Evolutionary conservation across 139 green algal genomes (phyloP).

Genomic region (Nannochloris sp.): DNA sequence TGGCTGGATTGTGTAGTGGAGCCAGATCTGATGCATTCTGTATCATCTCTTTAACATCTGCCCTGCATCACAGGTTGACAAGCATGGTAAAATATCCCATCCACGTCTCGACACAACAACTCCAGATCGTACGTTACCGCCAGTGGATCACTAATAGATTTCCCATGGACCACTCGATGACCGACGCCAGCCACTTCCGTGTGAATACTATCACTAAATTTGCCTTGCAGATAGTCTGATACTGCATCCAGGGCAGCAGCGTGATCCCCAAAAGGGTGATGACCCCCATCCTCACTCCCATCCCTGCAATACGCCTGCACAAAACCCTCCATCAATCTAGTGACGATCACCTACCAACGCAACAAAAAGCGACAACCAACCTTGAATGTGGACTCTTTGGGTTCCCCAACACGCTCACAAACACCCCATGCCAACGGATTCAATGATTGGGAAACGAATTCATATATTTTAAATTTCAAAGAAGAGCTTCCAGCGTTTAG

Average conservation of each 20-base stretch:
- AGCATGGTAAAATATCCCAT: not conserved
- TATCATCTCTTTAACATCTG: constrained; percentile 44
- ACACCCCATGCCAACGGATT: constrained; percentile 39
- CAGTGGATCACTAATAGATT: constrained; percentile 44
- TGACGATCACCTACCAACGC: not conserved
- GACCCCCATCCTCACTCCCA: constrained; percentile 1
- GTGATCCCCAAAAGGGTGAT: constrained; percentile 34
- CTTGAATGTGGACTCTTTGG: constrained; percentile 27
- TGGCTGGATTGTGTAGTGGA: constrained; percentile 81
- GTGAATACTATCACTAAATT: constrained; percentile 24
- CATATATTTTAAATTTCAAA: constrained; percentile 70
- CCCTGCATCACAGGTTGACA: not conserved
- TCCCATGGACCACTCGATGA: constrained; percentile 76
- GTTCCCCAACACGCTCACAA: constrained; percentile 65
- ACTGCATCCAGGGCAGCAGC: constrained; percentile 40
- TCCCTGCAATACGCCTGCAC: constrained; percentile 6
- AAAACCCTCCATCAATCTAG: not conserved
- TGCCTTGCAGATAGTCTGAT: constrained; percentile 35
- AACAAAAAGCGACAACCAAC: not conserved
- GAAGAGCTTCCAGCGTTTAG: constrained; percentile 53
- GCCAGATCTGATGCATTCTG: constrained; percentile 54
- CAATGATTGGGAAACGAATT: constrained; percentile 12
- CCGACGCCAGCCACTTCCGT: constrained; percentile 45
- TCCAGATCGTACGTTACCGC: constrained; percentile 37
- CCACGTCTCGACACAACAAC: not conserved